Conservation (phyloP, 352 stramenopile genomes). For the Pythium aquatile region DNA sequence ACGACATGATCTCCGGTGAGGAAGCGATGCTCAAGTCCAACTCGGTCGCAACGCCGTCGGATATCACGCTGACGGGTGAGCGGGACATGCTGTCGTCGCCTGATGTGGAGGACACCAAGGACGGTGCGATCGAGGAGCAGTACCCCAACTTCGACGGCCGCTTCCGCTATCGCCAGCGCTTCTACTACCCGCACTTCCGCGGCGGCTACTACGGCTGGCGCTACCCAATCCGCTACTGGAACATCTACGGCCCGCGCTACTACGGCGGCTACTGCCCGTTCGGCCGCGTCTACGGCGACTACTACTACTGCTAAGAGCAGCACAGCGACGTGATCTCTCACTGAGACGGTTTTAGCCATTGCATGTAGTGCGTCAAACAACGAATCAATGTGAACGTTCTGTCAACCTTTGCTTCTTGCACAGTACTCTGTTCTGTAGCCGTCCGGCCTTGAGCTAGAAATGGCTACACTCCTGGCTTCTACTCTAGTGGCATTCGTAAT, state of each 20-base stretch:
- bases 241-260: slow-evolving; percentile 32
- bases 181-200: slow-evolving; percentile 30
- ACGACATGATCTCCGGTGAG: slow-evolving; percentile 3
- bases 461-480: background rate
- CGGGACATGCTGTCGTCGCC: slow-evolving; percentile 12
- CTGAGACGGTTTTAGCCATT: background rate
- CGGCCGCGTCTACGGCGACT: slow-evolving; percentile 31
- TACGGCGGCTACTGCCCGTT: slow-evolving; percentile 35
- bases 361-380: background rate
- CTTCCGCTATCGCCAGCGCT: slow-evolving; percentile 24
- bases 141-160: slow-evolving; percentile 14
- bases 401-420: background rate
- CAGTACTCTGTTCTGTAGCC: too few relatives aligned
- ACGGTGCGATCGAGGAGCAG: slow-evolving; percentile 13
- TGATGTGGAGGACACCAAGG: background rate
- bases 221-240: slow-evolving; percentile 43
- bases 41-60: background rate
- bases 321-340: too few relatives aligned
- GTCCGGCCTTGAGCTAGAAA: background rate
- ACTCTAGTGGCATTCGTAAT: background rate
- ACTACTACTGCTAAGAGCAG: slow-evolving; percentile 41
- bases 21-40: background rate
- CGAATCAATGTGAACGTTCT: background rate
- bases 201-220: slow-evolving; percentile 41
- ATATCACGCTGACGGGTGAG: slow-evolving; percentile 20